Base-by-base conservation (phyloP, 2,329 filamentous ascomycete genomes). In the Colletotrichum gloeosporioides region DNA sequence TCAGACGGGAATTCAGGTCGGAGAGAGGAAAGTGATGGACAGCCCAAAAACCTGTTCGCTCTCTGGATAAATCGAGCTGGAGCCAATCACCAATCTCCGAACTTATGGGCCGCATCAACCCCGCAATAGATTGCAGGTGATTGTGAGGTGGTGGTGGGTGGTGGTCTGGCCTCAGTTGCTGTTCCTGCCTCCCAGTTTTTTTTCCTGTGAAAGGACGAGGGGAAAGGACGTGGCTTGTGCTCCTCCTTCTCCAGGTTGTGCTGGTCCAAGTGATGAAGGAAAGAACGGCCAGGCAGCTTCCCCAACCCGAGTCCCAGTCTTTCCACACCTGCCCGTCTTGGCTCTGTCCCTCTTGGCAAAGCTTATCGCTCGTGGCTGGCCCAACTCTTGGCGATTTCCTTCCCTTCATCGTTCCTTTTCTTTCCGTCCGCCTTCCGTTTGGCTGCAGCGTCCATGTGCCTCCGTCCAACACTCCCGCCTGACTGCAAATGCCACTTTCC, bases 261-360 rank as follows among this genome's bases (percentile, higher is more conserved):
- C 44, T 53, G 12, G 44, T 22, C n/a, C 44, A 53, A 53, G n/a
- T 22, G 44, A 22, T 22, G 44, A 22, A 53, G 13, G 44, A 53
- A 53, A 53, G 44, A 53, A 53, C 44, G 44, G 44, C n/a, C 53
- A 22, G 55, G 29, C 31, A 36, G 49, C 61, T 63, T 25, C 63
- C 69, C 68, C 68, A 67, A 66, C 69, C 57, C 53, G 27, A 39
- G 65, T 71, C 76, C 75, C 75, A 73, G 76, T 66, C 73, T 73
- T 74, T 64, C 78, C 75, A 73, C 76, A 75, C 66, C 69, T 77
- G 77, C 75, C 77, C 77, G 77, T 76, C 77, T 78, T 78, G 77
- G 75, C 77, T 71, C 31, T 64, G 79, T 76, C 76, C 73, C 79
- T 69, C 82, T 84, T 84, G 83, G 83, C 83, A 82, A 84, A 84